Base-by-base conservation (phyloP, 108 stramenopile species). In the Pseudonitzschia delicatissima region DNA sequence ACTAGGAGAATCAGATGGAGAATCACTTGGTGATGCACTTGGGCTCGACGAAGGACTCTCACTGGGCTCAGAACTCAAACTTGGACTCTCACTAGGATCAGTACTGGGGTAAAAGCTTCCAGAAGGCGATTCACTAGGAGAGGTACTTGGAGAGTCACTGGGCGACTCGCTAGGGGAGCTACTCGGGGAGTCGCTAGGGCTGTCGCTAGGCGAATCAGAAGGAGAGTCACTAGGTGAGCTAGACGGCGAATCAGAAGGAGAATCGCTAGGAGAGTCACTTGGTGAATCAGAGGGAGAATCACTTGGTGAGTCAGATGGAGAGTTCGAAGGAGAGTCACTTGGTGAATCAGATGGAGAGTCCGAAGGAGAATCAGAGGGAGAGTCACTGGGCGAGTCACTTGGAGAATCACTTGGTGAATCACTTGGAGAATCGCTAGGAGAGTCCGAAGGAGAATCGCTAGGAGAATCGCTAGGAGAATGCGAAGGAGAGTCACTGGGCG, bases 191-290 rank as follows among this genome's bases (percentile, higher is more conserved):
- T 35, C 57, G 27, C n/a, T n/a, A n/a, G n/a, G n/a, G n/a, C 0
- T 52, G 9, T 45, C 9, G n/a, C 45, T 64, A 0, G 64, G 64
- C 0, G 27, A 29, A 29, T 64, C 64, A 37, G 48, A 50, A 31
- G 66, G 66, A 35, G 35, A 12, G 0, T 51, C 51, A 53, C 66
- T 66, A 4, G 20, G n/a, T 29, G n/a, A 32, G n/a, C 9, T n/a
- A 13, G 35, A 21, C 40, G 13, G n/a, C n/a, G n/a, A n/a, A n/a
- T 13, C 12, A 13, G 15, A 17, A 27, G 26, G 31, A 27, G 27
- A 20, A 13, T 28, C 57, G n/a, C 26, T 33, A 58, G 29, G 29
- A 13, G 26, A 20, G 15, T n/a, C 57, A 58, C 28, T 58, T 33
- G 57, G 27, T 17, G 17, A 6, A 9, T 13, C n/a, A n/a, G n/a